Evolutionary conservation across 2,329 filamentous ascomycete species (phyloP).

Genomic region (Sclerotinia borealis): DNA sequence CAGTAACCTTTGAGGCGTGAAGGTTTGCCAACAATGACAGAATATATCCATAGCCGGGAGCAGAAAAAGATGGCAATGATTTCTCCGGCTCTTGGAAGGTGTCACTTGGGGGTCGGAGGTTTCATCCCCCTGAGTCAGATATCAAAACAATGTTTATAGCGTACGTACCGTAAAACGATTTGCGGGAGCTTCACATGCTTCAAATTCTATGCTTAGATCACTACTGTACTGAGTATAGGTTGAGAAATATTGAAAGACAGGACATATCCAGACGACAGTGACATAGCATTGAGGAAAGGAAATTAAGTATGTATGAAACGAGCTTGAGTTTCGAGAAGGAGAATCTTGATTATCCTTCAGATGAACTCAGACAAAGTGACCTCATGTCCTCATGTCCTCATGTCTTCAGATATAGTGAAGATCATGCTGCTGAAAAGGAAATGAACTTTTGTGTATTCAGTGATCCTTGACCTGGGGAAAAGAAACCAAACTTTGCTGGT

Average conservation of each 20-base stretch:
- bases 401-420: constrained; percentile 7
- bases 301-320: constrained; percentile 8
- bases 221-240: not conserved
- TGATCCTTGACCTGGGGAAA: not conserved
- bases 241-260: not conserved
- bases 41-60: not conserved
- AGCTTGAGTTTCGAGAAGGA: constrained; percentile 3
- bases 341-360: constrained; percentile 4
- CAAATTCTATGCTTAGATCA: constrained; percentile 2
- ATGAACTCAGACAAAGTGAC: not conserved
- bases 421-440: constrained; percentile 6
- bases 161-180: not conserved
- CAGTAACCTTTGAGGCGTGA: not conserved
- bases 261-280: not conserved
- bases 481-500: not conserved
- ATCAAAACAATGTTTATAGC: not conserved
- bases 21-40: not conserved
- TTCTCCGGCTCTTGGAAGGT: not conserved
- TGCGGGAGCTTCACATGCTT: not conserved
- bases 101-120: not conserved
- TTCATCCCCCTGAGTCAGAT: not conserved
- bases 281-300: constrained; percentile 6
- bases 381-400: constrained; percentile 11
- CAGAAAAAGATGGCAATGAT: not conserved
- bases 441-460: not conserved